Evolutionary conservation across 2,329 filamentous ascomycete species (phyloP), one percentile per base, ranked within the genome.

Genomic region (Xylariomycetidae sp.): DNA sequence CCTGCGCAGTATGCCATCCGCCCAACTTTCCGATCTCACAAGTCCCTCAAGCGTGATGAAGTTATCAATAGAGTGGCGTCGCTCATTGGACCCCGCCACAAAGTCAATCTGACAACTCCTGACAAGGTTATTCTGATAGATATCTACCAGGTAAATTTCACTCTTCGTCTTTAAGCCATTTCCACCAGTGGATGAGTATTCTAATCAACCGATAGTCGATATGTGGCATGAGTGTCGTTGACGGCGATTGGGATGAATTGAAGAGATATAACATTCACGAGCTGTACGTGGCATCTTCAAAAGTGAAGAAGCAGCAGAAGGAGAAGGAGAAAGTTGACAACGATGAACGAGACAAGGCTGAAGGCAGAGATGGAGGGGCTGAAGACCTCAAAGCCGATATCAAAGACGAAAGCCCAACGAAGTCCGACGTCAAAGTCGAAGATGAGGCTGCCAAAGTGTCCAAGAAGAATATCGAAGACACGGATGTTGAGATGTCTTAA

Each of bases 61-160:
- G 69, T 90, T 30, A 90, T 92, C 57, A 77, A 82, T 50, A 75
- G 73, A 42, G 72, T 90, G 42, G 86, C 85, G 4, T 64, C 67
- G 25, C 62, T 80, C 18, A 74, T 88, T 40, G 77, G 79, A 31
- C 63, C 70, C 8, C 70, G 70, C 25, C 86, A 92, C 61, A 83
- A 80, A 50, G 87, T 92, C 38, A 79, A 89, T 49, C 72, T 94
- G n/a, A 75, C 70, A 30, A 73, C 70, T n/a, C 85, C 85, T 20
- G 85, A 90, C 61, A 77, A 86, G 53, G 76, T 89, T 19, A 82
- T 92, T 46, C 62, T 90, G 41, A 77, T 92, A 36, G 85, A 92
- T 50, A 73, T 92, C 36, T 90, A 84, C 58, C 80, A 88, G 74
- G 85, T 86, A 70, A 44, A 59, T 38, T 6, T n/a, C n/a, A n/a